Conservation (phyloP, 768 basidiomycete species). For the Leccinum ochraceum region DNA sequence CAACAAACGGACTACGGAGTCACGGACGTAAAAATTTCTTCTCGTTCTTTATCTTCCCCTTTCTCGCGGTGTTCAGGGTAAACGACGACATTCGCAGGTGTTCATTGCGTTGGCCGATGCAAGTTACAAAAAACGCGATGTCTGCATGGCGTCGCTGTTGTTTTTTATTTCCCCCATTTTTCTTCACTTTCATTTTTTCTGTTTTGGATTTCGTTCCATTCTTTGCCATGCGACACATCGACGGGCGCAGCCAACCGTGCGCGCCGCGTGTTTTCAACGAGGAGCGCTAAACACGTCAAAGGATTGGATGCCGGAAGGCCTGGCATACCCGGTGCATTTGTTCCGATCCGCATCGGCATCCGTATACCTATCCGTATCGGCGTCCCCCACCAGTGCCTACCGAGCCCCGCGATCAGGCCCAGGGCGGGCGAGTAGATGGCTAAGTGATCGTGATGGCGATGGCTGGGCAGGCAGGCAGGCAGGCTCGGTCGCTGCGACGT, state of each 20-base stretch:
- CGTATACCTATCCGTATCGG: background rate
- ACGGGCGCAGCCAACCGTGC: constrained; percentile 4
- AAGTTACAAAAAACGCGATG: too few relatives aligned
- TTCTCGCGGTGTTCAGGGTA: too few relatives aligned
- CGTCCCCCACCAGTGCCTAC: background rate
- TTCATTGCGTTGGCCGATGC: too few relatives aligned
- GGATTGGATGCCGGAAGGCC: background rate
- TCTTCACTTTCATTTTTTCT: background rate
- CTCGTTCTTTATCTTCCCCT: too few relatives aligned
- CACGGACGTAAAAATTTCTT: too few relatives aligned
- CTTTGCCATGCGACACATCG: background rate
- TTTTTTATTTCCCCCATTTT: background rate
- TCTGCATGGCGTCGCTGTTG: too few relatives aligned
- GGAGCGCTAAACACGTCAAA: constrained; percentile 9
- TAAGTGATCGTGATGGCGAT: background rate
- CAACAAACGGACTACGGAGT: too few relatives aligned
- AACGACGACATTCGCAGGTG: too few relatives aligned
- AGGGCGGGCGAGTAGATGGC: background rate
- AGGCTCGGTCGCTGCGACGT: background rate
- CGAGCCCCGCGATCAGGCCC: background rate
- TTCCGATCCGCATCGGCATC: background rate
- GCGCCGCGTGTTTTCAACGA: constrained; percentile 30
- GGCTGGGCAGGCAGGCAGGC: background rate
- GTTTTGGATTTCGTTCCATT: background rate
- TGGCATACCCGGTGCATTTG: background rate